Conservation (phyloP, 495 filamentous ascomycete species). For the Mytilinidion resinicola region DNA sequence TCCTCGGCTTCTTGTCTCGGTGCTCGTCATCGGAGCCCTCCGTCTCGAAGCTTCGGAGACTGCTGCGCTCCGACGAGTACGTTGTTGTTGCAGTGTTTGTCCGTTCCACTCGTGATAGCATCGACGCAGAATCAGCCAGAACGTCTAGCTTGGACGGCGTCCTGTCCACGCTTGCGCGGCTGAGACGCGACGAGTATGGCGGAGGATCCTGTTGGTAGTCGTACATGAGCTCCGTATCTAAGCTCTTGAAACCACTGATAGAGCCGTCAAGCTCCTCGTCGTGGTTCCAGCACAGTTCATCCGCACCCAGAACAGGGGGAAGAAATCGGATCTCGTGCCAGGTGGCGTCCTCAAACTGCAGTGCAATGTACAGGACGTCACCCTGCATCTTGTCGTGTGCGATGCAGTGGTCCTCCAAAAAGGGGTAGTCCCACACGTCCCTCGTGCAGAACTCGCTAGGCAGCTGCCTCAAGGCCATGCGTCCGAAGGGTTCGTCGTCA, state of each 20-base stretch:
- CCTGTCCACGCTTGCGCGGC: constrained; percentile 24
- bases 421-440: constrained; percentile 31
- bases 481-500: constrained; percentile 20
- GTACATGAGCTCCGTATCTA: constrained; percentile 31
- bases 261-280: constrained; percentile 26
- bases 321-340: constrained; percentile 30
- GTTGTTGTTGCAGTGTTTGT: neutral
- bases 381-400: constrained; percentile 31
- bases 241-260: constrained; percentile 22
- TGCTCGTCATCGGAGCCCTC: constrained; percentile 29
- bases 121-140: constrained; percentile 25
- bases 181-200: constrained; percentile 24
- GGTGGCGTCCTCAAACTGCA: constrained; percentile 26
- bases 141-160: constrained; percentile 24
- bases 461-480: constrained; percentile 21
- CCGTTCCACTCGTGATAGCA: constrained; percentile 10
- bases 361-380: constrained; percentile 29
- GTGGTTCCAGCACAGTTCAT: constrained; percentile 29
- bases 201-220: constrained; percentile 31
- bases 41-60: constrained; percentile 27
- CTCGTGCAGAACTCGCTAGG: constrained; percentile 21
- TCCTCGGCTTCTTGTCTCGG: constrained; percentile 29
- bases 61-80: constrained; percentile 21
- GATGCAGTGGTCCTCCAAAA: constrained; percentile 32
- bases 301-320: constrained; percentile 17